Evolutionary conservation across 257 asterid species (phyloP).

Genomic region (Echites panduratus): DNA sequence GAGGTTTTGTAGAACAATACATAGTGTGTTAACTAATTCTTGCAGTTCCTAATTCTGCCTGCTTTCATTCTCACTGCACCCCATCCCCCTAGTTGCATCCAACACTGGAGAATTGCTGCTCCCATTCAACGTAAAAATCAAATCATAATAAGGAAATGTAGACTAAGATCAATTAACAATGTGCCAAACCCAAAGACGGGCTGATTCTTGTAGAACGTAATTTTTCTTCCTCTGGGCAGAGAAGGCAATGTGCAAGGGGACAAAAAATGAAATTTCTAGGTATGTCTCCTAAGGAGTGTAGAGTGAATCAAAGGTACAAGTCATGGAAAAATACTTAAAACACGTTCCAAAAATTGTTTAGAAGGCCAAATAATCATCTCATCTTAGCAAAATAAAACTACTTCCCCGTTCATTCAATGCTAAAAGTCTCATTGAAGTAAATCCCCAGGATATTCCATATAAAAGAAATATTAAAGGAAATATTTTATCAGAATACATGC

Average conservation of each 20-base stretch:
- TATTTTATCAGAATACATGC: slow-evolving; percentile 1
- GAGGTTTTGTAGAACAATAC: not conserved
- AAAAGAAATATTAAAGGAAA: not conserved
- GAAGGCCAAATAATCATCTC: slow-evolving; percentile 2
- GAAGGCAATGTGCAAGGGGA: not conserved
- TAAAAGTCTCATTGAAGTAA: not conserved
- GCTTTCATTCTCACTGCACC: not conserved
- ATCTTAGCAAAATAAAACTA: not conserved
- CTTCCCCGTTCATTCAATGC: slow-evolving; percentile 2
- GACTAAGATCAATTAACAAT: not conserved
- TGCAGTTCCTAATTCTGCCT: not conserved
- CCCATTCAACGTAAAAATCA: not conserved
- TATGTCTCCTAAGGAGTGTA: not conserved
- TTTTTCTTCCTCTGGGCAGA: too few relatives aligned
- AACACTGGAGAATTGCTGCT: not conserved
- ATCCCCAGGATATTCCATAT: not conserved
- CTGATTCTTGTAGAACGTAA: not conserved
- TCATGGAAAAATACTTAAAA: not conserved
- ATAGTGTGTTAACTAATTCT: not conserved
- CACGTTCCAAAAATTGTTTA: not conserved
- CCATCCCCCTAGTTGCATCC: not conserved
- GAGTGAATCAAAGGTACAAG: not conserved
- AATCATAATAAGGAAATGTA: not conserved
- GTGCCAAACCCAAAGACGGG: not conserved
- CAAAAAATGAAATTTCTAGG: not conserved